Evolutionary conservation across 352 stramenopile genomes (phyloP), one percentile per base, ranked within the genome.

Genomic region (Hyaloperonospora arabidopsidis): DNA sequence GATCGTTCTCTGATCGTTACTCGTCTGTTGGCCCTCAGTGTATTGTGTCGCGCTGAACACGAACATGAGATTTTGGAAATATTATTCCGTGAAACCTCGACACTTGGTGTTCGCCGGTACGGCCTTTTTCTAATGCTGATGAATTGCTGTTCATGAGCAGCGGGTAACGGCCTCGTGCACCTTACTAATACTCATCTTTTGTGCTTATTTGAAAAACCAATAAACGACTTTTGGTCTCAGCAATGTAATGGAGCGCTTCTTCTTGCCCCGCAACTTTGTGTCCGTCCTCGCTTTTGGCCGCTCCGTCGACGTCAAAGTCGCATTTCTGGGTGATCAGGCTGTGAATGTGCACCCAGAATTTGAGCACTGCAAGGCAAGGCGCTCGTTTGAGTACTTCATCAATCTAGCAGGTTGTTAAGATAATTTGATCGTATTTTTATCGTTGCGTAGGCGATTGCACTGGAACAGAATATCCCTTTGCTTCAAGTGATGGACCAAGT

Each of bases 31-130:
- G 1, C 7, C 3, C 28, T 25, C 54, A 92, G 85, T 57, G 70
- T 95, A 53, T 63, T 97, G 36, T 96, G 83, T 57, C 67, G 70
- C 23, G 43, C 60, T 43, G 61, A 84, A 19, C 56, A 86, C 4
- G 78, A 95, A 45, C 51, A 53, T 2, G 54, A 62, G 4, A 74
- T 95, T 49, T 66, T 84, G 29, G 57, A 67, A 28, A 59, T 64
- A 5, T 52, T 97, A 5, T 95, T 96, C 29, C 59, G 65, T 40
- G 85, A 96, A 70, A 95, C 86, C 5, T 87, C 84, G 28, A 96
- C 89, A n/a, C 67, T 97, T 1, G 89, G 89, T 18, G 74, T 97
- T 12, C 84, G 89, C 38, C 72, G 77, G 70, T 92, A 76, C 49
- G 63, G 62, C n/a, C 11, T 32, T 36, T 39, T 59, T 22, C 19